Percentiles rank a stretch among this genome's conserved stretches.
phyloP scores from a whole-genome alignment of 2,329 filamentous ascomycete species.

The Juglanconis oblonga region DNA sequence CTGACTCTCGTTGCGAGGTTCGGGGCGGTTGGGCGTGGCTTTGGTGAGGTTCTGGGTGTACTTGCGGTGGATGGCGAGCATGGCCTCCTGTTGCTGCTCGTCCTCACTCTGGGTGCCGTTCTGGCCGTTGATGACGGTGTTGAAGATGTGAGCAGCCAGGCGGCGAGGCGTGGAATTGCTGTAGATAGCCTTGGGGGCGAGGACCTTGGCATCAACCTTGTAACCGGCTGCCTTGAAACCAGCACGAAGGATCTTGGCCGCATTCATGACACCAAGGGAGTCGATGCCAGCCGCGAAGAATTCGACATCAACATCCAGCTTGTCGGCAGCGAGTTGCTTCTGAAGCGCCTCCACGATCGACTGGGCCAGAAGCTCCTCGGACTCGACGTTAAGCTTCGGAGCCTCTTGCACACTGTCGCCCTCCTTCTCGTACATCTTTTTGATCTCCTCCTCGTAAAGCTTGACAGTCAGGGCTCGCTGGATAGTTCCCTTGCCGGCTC shows the following conservation, averaged over 20 bases:
- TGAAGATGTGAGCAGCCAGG: slow-evolving; percentile 24
- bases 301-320: slow-evolving; percentile 28
- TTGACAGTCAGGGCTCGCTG: slow-evolving; percentile 37
- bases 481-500: slow-evolving; percentile 44
- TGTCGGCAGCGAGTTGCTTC: slow-evolving; percentile 15
- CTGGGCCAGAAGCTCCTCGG: slow-evolving; percentile 21
- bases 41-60: slow-evolving; percentile 28
- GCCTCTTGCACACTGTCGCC: slow-evolving; percentile 7
- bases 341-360: slow-evolving; percentile 25
- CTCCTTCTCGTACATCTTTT: slow-evolving; percentile 36
- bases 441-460: slow-evolving; percentile 42
- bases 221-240: slow-evolving; percentile 21
- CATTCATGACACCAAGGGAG: slow-evolving; percentile 35
- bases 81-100: slow-evolving; percentile 13
- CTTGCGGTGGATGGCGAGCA: slow-evolving; percentile 24
- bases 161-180: slow-evolving; percentile 26
- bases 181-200: slow-evolving; percentile 28
- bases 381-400: slow-evolving; percentile 21
- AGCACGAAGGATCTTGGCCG: slow-evolving; percentile 20
- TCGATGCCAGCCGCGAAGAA: slow-evolving; percentile 38
- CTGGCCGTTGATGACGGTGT: not conserved
- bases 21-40: slow-evolving; percentile 21
- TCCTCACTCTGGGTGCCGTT: slow-evolving; percentile 15
- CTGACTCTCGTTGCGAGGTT: slow-evolving; percentile 22
- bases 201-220: slow-evolving; percentile 3